Conservation (phyloP, 2,329 filamentous ascomycete genomes). For the Emericellopsis atlantica region DNA sequence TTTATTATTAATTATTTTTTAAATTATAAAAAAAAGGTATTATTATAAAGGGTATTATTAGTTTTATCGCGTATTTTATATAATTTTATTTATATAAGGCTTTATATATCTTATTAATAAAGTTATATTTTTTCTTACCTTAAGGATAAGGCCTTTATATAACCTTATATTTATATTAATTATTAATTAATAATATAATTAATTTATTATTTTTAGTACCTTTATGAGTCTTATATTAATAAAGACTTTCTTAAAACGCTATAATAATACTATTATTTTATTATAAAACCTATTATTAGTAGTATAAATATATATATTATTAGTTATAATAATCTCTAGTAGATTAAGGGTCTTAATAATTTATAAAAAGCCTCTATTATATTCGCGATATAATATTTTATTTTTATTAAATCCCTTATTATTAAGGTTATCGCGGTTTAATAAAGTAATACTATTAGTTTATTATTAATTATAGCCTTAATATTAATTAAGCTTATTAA, state of each 20-base stretch:
- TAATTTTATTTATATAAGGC: too few relatives aligned
- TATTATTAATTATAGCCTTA: background rate
- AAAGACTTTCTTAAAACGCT: background rate
- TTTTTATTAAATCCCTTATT: background rate
- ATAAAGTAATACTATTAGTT: background rate
- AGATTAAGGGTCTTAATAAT: too few relatives aligned
- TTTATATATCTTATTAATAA: background rate
- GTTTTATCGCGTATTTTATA: background rate
- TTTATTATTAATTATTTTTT: too few relatives aligned
- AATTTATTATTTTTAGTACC: background rate
- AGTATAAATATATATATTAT: conserved; percentile 1
- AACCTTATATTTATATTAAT: too few relatives aligned
- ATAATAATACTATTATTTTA: background rate
- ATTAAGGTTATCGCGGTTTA: background rate
- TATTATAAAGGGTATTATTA: too few relatives aligned
- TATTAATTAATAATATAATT: background rate
- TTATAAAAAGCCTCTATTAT: background rate
- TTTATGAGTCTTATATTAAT: background rate
- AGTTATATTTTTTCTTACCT: conserved; percentile 1
- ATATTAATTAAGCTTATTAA: background rate
- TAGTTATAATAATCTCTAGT: conserved; percentile 1
- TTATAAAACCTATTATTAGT: conserved; percentile 1
- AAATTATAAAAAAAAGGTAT: too few relatives aligned
- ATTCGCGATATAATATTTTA: background rate
- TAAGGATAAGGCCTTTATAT: background rate